Evolutionary conservation across 305 asterid genomes (phyloP), one percentile per base, ranked within the genome.

Genomic region (Fraxinus floribunda): DNA sequence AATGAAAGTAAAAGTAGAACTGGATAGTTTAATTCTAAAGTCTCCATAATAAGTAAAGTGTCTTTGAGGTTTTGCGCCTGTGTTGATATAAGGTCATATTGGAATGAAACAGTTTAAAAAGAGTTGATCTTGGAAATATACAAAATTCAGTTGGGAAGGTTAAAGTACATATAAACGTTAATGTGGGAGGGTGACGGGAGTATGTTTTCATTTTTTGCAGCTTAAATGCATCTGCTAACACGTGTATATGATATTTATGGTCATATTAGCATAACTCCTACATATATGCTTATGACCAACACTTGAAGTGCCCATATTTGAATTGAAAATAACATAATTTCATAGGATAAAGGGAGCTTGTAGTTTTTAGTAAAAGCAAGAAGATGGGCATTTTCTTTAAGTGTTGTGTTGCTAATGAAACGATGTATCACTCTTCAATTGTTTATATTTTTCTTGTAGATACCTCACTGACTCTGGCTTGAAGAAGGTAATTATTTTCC

Each of bases 311-410:
- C 87, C 84, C 81, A 86, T 77, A 41, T 41, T 8, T 39, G 13
- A 39, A 39, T 39, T 39, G 46, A 39, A 39, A 39, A 39, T 39
- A 39, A 39, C 46, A 39, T 39, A 11, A 39, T 39, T 39, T 39
- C 13, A 39, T 2, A 39, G 2, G 13, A 11, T 39, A 39, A 39
- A 39, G 13, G 13, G 46, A 1, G 46, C 46, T 39, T 39, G 46
- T 39, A 7, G 11, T 39, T 36, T 36, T 36, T 36, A 36, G 41
- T 36, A 78, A 95, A 95, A 86, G 91, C 92, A 82, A 89, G 81
- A 90, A 97, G 99, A 83, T 94, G 91, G 29, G 91, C 82, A 78
- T 92, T 97, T 82, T 93, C 95, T 36, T 39, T 7, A 38, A 8
- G 2, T 38, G 46, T 11, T 39, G 13, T 30, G 34, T 30, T 30